phyloP scores from a whole-genome alignment of 2,329 filamentous ascomycete genomes.

The Whalleya microplaca region DNA sequence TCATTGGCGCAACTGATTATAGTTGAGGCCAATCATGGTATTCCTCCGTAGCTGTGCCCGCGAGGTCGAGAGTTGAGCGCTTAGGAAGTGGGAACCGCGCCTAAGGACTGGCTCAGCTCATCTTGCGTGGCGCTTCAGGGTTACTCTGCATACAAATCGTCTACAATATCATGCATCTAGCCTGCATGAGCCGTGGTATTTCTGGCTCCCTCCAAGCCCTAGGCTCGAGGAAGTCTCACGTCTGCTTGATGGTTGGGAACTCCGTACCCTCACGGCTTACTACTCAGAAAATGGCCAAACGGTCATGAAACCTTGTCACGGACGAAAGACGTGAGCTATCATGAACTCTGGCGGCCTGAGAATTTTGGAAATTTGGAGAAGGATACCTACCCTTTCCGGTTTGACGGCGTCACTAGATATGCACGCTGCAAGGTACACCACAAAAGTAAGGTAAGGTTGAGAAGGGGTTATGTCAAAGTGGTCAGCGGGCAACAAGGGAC shows the following conservation, averaged over 20 bases:
- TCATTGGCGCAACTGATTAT: background rate
- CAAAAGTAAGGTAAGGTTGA: conserved; percentile 5
- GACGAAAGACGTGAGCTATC: background rate
- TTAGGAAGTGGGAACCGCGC: background rate
- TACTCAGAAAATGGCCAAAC: background rate
- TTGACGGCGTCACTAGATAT: conserved; percentile 19
- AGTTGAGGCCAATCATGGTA: background rate
- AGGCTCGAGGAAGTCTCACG: background rate
- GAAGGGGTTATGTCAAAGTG: conserved; percentile 10
- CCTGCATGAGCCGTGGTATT: background rate
- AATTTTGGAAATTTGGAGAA: conserved; percentile 5
- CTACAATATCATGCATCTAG: background rate
- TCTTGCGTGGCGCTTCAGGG: background rate
- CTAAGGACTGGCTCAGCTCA: background rate
- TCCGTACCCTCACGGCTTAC: background rate
- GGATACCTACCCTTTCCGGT: conserved; percentile 11
- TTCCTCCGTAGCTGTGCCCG: too few relatives aligned
- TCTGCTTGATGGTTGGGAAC: background rate
- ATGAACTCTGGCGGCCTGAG: background rate
- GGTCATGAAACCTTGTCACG: background rate
- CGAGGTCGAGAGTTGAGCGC: background rate
- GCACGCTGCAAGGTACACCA: conserved; percentile 27
- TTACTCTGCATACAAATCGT: background rate
- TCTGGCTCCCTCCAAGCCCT: background rate
- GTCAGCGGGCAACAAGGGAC: conserved; percentile 10